These are phyloP conservation scores for Tillandsia fasciculata DNA, from an alignment of 176 grass and related monocot genomes.

Conservation along the genomic window DNA sequence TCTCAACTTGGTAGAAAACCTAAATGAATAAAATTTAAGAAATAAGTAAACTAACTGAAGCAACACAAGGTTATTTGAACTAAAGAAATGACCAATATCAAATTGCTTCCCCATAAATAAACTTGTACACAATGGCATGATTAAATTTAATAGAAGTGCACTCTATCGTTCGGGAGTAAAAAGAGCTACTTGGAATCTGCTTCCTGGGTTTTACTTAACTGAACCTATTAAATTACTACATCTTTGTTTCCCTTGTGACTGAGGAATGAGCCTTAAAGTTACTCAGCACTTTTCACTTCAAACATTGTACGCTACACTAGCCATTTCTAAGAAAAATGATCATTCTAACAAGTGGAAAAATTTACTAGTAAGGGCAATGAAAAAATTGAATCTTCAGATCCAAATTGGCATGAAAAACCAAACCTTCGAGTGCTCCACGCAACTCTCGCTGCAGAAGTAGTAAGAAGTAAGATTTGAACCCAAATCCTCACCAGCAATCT, in stretches of 20 bases:
- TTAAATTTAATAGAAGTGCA: no score
- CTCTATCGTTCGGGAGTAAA: no score
- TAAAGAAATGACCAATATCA: not conserved
- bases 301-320: not conserved
- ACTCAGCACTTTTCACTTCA: not conserved
- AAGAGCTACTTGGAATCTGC: no score
- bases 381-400: no score
- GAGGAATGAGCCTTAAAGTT: not conserved
- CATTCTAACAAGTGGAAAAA: not conserved
- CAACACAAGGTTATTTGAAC: not conserved
- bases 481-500: no score
- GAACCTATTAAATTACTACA: no score
- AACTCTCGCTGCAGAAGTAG: slow-evolving; percentile 63
- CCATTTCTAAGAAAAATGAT: not conserved
- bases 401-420: not conserved
- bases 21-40: slow-evolving; percentile 13
- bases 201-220: no score
- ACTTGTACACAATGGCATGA: no score
- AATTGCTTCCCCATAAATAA: not conserved
- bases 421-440: slow-evolving; percentile 55
- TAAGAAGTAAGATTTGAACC: not conserved
- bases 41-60: slow-evolving; percentile 15
- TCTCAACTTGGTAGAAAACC: slow-evolving; percentile 54
- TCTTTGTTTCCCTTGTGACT: no score
- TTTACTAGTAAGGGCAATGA: no score